Evolutionary conservation across 257 asterid genomes (phyloP).

Genomic region (Verbascum thapsus): DNA sequence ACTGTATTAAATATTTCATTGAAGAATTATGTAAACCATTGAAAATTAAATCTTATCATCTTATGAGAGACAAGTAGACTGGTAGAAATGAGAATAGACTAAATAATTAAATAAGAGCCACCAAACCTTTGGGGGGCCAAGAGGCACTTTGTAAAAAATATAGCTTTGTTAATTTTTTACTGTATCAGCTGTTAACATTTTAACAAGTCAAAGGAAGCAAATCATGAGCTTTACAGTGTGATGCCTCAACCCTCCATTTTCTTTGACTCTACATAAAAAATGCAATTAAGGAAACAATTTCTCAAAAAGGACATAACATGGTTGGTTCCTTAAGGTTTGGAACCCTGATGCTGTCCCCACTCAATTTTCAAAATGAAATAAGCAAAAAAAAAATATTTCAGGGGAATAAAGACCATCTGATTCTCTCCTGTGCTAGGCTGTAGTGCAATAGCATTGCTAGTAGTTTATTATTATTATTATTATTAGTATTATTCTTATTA

Average conservation of each 20-base stretch:
- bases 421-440: slow-evolving; percentile 44
- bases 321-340: slow-evolving; percentile 65
- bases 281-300: slow-evolving; percentile 32
- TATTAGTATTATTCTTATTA: slow-evolving; percentile 25
- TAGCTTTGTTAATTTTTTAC: slow-evolving; percentile 16
- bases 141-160: too few species aligned
- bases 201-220: slow-evolving; percentile 36
- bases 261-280: slow-evolving; percentile 31
- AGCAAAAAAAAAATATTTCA: slow-evolving; percentile 25
- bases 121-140: background rate
- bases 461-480: slow-evolving; percentile 32
- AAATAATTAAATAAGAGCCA: too few species aligned
- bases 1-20: too few species aligned
- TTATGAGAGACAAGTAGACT: too few species aligned
- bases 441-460: slow-evolving; percentile 40
- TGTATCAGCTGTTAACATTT: slow-evolving; percentile 23
- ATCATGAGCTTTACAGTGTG: slow-evolving; percentile 36
- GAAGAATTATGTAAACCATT: too few species aligned
- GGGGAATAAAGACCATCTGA: slow-evolving; percentile 30
- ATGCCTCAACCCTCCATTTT: slow-evolving; percentile 41
- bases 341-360: slow-evolving; percentile 38
- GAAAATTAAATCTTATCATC: too few species aligned
- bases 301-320: slow-evolving; percentile 32
- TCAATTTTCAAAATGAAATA: slow-evolving; percentile 32
- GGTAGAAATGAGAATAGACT: too few species aligned